Evolutionary conservation across 1,284 basidiomycete species (phyloP).

Genomic region (Sparassis latifolia): DNA sequence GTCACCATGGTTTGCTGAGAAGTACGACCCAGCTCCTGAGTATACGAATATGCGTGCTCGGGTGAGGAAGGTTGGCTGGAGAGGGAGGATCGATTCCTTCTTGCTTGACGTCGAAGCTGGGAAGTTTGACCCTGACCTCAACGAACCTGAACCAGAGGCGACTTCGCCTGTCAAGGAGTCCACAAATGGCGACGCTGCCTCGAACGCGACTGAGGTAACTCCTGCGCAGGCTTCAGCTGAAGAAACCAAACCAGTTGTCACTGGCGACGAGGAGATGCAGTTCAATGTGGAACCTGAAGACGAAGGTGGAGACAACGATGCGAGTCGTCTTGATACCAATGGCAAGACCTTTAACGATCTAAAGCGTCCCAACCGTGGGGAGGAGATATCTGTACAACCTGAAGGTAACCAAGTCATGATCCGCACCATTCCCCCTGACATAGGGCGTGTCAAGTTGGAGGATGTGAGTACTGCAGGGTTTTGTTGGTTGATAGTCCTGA

Average conservation of each 20-base stretch:
- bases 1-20: conserved; percentile 92
- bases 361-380: conserved; percentile 49
- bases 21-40: conserved; percentile 76
- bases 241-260: conserved; percentile 29
- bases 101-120: conserved; percentile 75
- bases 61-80: conserved; percentile 78
- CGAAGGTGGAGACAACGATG: conserved; percentile 55
- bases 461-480: conserved; percentile 47
- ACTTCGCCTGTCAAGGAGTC: conserved; percentile 42
- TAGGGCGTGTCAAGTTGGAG: conserved; percentile 82
- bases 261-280: conserved; percentile 33
- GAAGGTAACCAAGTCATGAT: conserved; percentile 90
- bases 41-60: conserved; percentile 63
- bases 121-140: conserved; percentile 71
- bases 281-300: conserved; percentile 67
- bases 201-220: conserved; percentile 26
- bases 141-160: conserved; percentile 45
- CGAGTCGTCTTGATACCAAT: conserved; percentile 47
- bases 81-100: conserved; percentile 65
- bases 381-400: conserved; percentile 70
- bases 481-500: conserved; percentile 1
- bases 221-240: conserved; percentile 29
- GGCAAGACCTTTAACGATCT: conserved; percentile 44
- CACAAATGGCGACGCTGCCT: conserved; percentile 22
- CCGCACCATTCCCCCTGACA: conserved; percentile 87